Conservation (phyloP, 2,329 filamentous ascomycete genomes). For the Fusarium luffae region DNA sequence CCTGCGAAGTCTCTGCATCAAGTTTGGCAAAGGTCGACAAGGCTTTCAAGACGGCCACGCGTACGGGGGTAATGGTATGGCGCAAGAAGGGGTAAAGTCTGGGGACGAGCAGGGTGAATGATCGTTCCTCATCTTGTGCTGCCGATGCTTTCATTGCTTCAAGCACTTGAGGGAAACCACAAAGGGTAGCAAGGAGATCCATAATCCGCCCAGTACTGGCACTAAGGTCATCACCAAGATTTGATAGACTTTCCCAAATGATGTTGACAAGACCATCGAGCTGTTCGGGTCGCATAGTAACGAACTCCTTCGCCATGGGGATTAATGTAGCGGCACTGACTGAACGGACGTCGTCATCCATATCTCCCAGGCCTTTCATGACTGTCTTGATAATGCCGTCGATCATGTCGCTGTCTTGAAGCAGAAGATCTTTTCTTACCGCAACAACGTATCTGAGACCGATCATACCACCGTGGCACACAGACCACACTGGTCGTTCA, state of each 20-base stretch:
- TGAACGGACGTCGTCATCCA: conserved; percentile 94
- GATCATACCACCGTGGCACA: conserved; percentile 98
- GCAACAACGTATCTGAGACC: conserved; percentile 95
- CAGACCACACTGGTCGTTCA: conserved; percentile 84
- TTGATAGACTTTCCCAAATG: conserved; percentile 96
- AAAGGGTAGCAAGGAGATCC: conserved; percentile 95
- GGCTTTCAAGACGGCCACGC: conserved; percentile 91
- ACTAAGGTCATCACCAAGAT: conserved; percentile 95
- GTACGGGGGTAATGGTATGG: conserved; percentile 96
- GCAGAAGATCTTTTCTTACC: conserved; percentile 89
- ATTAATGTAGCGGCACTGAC: conserved; percentile 98
- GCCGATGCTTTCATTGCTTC: conserved; percentile 94
- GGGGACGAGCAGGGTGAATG: conserved; percentile 91
- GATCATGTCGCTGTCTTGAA: conserved; percentile 85
- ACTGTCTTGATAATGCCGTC: conserved; percentile 93
- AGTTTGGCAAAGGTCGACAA: conserved; percentile 93
- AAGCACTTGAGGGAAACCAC: conserved; percentile 91
- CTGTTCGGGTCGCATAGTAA: conserved; percentile 81
- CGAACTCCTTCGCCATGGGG: conserved; percentile 95
- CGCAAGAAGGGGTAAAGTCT: conserved; percentile 95
- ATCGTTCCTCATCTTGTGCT: conserved; percentile 82
- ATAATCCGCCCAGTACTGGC: conserved; percentile 98
- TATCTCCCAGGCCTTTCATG: conserved; percentile 92
- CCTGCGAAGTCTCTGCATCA: conserved; percentile 80
- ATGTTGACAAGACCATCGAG: conserved; percentile 89